These are phyloP conservation scores for Microcyclospora pomicola DNA, from an alignment of 2,329 filamentous ascomycete species.

Conservation along the genomic window DNA sequence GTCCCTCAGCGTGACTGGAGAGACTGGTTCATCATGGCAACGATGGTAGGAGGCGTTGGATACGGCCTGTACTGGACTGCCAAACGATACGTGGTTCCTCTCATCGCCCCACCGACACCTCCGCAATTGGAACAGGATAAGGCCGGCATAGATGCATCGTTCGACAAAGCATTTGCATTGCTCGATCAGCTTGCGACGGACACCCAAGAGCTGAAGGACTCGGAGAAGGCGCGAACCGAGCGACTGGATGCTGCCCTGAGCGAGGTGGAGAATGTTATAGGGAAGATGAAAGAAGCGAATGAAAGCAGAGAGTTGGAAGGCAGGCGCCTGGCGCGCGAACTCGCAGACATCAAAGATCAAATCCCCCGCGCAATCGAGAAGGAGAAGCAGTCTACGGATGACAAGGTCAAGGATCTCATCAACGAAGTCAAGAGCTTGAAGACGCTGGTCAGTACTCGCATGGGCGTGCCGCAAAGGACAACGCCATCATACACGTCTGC, in stretches of 20 bases:
- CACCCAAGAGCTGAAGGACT: constrained; percentile 72
- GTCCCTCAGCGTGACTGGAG: constrained; percentile 81
- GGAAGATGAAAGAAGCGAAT: constrained; percentile 67
- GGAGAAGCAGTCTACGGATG: constrained; percentile 73
- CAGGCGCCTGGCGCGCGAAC: constrained; percentile 72
- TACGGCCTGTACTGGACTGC: constrained; percentile 82
- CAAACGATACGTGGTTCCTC: constrained; percentile 82
- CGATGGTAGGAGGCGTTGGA: constrained; percentile 74
- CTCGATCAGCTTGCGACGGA: constrained; percentile 87
- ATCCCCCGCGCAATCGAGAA: constrained; percentile 81
- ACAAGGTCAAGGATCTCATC: constrained; percentile 69
- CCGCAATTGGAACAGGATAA: constrained; percentile 93
- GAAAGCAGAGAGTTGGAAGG: constrained; percentile 76
- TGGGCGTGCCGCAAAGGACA: constrained; percentile 21
- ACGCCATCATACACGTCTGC: constrained; percentile 10
- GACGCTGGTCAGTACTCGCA: constrained; percentile 59
- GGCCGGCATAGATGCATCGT: constrained; percentile 78
- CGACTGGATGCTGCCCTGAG: constrained; percentile 66
- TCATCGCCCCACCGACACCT: constrained; percentile 85
- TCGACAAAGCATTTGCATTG: constrained; percentile 78
- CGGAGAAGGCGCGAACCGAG: constrained; percentile 72
- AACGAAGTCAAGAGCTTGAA: constrained; percentile 85
- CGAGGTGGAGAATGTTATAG: constrained; percentile 73
- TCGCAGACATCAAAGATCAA: constrained; percentile 65
- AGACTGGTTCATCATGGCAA: constrained; percentile 99